These are phyloP conservation scores for Populus hybrid DNA, from an alignment of 441 rosid genomes.

Conservation along the genomic window DNA sequence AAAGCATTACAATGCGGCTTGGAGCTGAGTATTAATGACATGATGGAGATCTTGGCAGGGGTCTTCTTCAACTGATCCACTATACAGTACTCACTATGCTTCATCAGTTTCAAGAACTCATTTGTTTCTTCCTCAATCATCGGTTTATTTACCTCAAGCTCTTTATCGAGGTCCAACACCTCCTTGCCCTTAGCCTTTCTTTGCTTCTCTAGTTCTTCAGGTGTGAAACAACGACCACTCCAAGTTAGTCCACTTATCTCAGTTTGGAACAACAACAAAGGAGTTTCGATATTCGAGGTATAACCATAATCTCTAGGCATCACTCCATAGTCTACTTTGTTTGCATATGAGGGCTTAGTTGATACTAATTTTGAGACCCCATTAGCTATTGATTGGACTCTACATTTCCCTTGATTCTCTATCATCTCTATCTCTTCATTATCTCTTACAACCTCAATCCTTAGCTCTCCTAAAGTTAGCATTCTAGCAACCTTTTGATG, in stretches of 20 bases:
- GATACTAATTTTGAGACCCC: neutral
- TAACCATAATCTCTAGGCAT: neutral
- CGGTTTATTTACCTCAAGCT: neutral
- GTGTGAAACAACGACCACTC: neutral
- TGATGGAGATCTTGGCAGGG: neutral
- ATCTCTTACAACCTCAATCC: rapidly evolving
- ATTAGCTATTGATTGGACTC: neutral
- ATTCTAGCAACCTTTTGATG: neutral
- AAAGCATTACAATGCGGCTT: neutral
- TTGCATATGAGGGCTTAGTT: neutral
- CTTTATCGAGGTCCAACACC: neutral
- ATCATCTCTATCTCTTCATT: neutral
- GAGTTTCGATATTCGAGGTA: rapidly evolving
- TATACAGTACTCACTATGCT: neutral
- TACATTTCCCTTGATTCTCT: neutral
- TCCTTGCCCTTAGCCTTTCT: neutral
- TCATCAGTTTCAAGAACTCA: neutral
- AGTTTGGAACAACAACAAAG: rapidly evolving
- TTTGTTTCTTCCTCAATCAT: neutral
- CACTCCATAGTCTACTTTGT: neutral
- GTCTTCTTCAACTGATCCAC: neutral
- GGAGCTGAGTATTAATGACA: neutral
- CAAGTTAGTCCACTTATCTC: neutral
- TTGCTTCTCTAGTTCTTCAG: neutral
- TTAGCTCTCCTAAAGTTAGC: neutral